These are phyloP conservation scores for Crithidia mellificae DNA, from an alignment of 208 protist species.

Conservation along the genomic window DNA sequence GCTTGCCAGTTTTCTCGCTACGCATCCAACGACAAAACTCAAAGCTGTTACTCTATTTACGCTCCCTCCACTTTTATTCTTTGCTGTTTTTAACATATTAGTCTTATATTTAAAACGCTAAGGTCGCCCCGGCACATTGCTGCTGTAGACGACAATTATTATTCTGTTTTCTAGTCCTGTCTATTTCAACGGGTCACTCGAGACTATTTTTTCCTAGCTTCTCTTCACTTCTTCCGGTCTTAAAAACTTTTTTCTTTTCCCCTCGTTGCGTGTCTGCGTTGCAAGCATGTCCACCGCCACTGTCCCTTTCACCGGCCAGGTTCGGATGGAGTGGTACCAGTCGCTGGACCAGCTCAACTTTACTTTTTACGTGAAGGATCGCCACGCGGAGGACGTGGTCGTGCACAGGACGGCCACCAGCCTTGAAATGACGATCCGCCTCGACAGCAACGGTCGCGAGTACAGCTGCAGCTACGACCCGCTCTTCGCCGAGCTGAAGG, in stretches of 20 bases:
- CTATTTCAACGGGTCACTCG: no score
- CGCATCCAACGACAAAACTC: neutral
- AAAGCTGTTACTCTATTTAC: no score
- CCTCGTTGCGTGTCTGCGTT: no score
- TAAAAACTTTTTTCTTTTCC: no score
- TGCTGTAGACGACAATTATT: no score
- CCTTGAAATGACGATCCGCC: conserved; percentile 57
- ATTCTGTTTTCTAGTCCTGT: no score
- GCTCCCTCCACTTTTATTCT: no score
- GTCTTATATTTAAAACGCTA: no score
- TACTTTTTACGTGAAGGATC: conserved; percentile 88
- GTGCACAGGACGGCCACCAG: conserved; percentile 42
- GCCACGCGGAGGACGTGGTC: conserved; percentile 50
- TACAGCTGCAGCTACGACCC: conserved; percentile 71
- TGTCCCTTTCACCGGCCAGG: conserved; percentile 46
- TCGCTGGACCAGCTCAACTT: conserved; percentile 61
- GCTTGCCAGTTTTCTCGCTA: neutral
- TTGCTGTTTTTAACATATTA: no score
- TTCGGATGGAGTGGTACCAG: conserved; percentile 93
- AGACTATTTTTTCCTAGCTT: no score
- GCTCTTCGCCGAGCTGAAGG: conserved; percentile 58
- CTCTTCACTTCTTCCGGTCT: no score
- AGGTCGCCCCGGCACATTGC: no score
- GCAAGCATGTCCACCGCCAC: conserved; percentile 31
- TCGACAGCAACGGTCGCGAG: conserved; percentile 63